These are phyloP conservation scores for Leccinum rimulosum DNA, from an alignment of 768 basidiomycete species.

Conservation along the genomic window DNA sequence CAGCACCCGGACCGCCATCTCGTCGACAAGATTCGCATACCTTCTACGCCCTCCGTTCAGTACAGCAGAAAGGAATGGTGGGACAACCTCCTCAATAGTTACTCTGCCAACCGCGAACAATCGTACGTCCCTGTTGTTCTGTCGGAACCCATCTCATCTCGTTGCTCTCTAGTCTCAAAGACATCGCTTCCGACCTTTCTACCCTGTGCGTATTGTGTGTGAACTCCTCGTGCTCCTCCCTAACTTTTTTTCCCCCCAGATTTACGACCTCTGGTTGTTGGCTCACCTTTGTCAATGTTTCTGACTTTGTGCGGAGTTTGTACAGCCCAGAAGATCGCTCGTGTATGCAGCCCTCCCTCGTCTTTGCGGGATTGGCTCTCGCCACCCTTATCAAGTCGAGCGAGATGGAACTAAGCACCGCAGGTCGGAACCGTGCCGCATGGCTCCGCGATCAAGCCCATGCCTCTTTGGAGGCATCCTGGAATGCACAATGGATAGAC, in stretches of 20 bases:
- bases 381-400: slow-evolving; percentile 73
- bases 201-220: slow-evolving; percentile 43
- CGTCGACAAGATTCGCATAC: slow-evolving; percentile 27
- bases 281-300: slow-evolving; percentile 66
- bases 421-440: slow-evolving; percentile 57
- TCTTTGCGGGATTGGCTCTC: slow-evolving; percentile 67
- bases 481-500: slow-evolving; percentile 53
- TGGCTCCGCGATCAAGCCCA: slow-evolving; percentile 58
- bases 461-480: slow-evolving; percentile 48
- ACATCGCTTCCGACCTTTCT: slow-evolving; percentile 49
- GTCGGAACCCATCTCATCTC: background rate
- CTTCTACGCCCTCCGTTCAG: slow-evolving; percentile 29
- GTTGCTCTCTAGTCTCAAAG: slow-evolving; percentile 38
- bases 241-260: slow-evolving; percentile 35
- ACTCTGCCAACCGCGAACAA: slow-evolving; percentile 40
- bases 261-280: slow-evolving; percentile 62
- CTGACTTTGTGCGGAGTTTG: slow-evolving; percentile 51
- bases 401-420: slow-evolving; percentile 52
- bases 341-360: slow-evolving; percentile 67
- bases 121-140: slow-evolving; percentile 32
- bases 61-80: slow-evolving; percentile 44
- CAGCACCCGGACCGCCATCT: slow-evolving; percentile 31
- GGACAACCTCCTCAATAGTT: slow-evolving; percentile 45
- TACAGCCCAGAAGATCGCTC: slow-evolving; percentile 50
- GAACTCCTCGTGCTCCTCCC: background rate